Base-by-base conservation (phyloP, 306 rosid species). In the Pyrus communis region DNA sequence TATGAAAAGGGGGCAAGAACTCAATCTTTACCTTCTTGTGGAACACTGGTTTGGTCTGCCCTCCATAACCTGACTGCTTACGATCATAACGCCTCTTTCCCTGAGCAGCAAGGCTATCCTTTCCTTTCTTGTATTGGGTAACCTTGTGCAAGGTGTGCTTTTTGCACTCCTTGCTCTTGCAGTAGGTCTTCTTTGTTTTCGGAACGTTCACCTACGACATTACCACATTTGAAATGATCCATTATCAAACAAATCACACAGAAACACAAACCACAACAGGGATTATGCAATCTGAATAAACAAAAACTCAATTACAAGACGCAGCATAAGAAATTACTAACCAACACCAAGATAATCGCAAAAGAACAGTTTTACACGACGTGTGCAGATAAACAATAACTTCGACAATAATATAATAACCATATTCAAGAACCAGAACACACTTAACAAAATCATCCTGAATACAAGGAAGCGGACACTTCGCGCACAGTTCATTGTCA, bases 1-100 rank as follows among this genome's bases (percentile, higher is more conserved):
- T 4, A 31, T 11, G 65, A 38, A 33, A 13, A 12, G 49, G 27
- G 27, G 6, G 22, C 35, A 22, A 33, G 22, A 71, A 33, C 11
- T 33, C 4, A 10, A 46, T n/a, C 0, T 38, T 35, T 42, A 84
- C 87, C 87, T 84, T 84, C 78, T 84, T 84, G 82, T 81, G 87
- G 51, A 84, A 84, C 21, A 84, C 87, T 4, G 87, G 87, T 71
- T 84, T 84, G 52, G 87, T 84, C 76, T 84, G 87, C 19, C 85
- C 83, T 18, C 85, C 87, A 78, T 81, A 84, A 62, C 87, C 85
- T 2, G 87, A 84, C 30, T 84, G 87, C 31, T 84, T 84, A 40
- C 87, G 87, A 62, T 84, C 87, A 30, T 84, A 84, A 61, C 87
- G 85, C 18, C 87, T 79, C 76, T 84, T 84, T 5, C 87, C 87